phyloP scores from a whole-genome alignment of 208 protist genomes.

The Leishmania martiniquensis region DNA sequence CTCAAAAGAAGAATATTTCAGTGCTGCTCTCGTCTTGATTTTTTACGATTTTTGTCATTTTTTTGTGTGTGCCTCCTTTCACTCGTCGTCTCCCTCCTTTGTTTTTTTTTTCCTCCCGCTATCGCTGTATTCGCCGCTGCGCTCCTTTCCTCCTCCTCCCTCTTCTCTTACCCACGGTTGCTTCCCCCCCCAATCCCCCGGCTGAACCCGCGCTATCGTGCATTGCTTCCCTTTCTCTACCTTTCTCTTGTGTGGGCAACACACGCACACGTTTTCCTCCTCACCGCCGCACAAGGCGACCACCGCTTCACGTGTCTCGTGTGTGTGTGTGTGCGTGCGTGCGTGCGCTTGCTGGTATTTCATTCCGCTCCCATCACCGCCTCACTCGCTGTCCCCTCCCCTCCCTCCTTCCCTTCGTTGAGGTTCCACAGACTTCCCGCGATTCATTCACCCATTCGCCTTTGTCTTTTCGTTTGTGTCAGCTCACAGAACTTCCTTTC shows the following conservation, averaged over 20 bases:
- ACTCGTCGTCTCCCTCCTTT: neutral
- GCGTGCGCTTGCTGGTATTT: no score
- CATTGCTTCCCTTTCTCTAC: no score
- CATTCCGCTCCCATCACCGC: neutral
- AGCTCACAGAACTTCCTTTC: neutral
- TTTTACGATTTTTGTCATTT: neutral
- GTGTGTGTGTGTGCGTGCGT: neutral
- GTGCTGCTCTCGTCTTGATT: no score
- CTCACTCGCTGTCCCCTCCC: neutral
- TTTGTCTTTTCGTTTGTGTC: neutral
- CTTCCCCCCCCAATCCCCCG: no score
- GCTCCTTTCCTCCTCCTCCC: no score
- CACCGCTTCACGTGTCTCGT: neutral
- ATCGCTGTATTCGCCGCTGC: no score
- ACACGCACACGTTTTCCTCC: no score
- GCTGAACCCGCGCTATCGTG: no score
- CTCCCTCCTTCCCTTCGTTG: neutral
- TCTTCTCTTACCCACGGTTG: no score
- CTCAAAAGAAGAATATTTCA: no score
- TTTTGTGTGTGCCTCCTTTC: neutral
- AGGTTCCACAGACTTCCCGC: neutral
- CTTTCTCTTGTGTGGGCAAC: no score
- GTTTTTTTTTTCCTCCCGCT: neutral
- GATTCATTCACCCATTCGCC: neutral
- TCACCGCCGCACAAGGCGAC: neutral